Base-by-base conservation (phyloP, 140 eudicot species). In the Anethum foeniculum region DNA sequence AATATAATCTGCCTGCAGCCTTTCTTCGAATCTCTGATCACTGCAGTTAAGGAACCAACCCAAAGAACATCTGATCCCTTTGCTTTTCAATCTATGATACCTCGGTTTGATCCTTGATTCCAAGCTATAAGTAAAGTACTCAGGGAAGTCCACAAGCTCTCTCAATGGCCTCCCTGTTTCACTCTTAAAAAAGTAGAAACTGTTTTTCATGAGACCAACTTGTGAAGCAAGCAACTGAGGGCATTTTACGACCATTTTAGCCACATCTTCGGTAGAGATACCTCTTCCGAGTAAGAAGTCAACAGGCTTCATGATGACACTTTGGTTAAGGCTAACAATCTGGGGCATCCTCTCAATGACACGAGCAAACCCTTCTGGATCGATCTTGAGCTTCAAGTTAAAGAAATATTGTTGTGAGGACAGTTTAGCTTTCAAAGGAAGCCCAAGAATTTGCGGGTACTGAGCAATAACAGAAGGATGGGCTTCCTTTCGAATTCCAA, bases 11-110 rank as follows among this genome's bases (percentile, higher is more conserved):
- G 88, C 97, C 80, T 83, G 85, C 76, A 95, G 47, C 77, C 97
- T 88, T 79, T 95, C 97, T 86, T 90, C 97, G 80, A 90, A 95
- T 80, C 97, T 88, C 86, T 88, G 90, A 79, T 95, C 97, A 81
- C 99, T 95, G 79, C 99, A 92, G 43, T 95, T 95, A n/a, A 95
- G 89, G 80, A 95, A 91, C 95, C 97, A 92, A 39, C 92, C 86
- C 86, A 95, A 82, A 1, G 97, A 90, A 76, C 91, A 79, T 78
- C 88, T 86, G 39, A 92, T 91, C 67, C 97, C 99, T 82, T 90
- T 95, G 69, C 88, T 89, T 75, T 89, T 88, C 62, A 95, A 82
- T 67, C 91, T 88, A 54, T 87, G 91, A 75, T 91, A 91, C 83
- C 99, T 85, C 12, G 96, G 97, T 75, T 92, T 92, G 76, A 95